These are phyloP conservation scores for Xylaria castorea DNA, from an alignment of 495 filamentous ascomycete species.

Conservation along the genomic window DNA sequence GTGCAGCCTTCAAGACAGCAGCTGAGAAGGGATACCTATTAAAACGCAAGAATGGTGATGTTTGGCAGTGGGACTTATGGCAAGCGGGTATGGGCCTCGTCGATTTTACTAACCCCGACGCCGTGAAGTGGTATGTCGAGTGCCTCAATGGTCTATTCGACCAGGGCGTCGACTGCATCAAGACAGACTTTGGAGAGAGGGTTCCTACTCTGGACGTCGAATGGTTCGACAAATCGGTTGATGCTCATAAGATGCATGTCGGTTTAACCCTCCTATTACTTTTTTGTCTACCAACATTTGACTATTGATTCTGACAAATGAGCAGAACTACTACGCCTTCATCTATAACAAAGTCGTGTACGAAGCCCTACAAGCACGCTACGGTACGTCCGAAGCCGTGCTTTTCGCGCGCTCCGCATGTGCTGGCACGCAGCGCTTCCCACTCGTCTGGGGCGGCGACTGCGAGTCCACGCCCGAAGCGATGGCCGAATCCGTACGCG, in stretches of 20 bases:
- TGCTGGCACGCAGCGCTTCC: conserved; percentile 71
- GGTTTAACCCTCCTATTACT: conserved; percentile 10
- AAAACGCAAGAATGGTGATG: conserved; percentile 70
- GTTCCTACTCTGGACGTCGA: conserved; percentile 68
- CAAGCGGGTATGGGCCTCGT: conserved; percentile 77
- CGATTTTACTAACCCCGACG: conserved; percentile 75
- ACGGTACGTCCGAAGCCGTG: conserved; percentile 64
- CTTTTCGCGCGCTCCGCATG: conserved; percentile 72
- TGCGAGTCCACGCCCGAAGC: conserved; percentile 75
- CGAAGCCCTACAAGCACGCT: conserved; percentile 64
- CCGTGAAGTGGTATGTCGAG: conserved; percentile 63
- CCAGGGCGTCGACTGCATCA: conserved; percentile 72
- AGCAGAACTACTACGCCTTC: conserved; percentile 70
- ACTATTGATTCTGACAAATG: conserved; percentile 1
- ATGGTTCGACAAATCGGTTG: conserved; percentile 61
- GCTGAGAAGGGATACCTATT: conserved; percentile 72
- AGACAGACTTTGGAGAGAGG: conserved; percentile 77
- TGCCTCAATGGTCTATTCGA: conserved; percentile 68
- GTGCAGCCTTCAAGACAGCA: conserved; percentile 67
- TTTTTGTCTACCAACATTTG: background rate
- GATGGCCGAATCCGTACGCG: conserved; percentile 75
- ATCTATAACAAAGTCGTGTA: conserved; percentile 75
- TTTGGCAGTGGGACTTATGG: conserved; percentile 80
- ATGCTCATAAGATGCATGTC: conserved; percentile 69
- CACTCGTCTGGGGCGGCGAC: conserved; percentile 71